phyloP scores from a whole-genome alignment of 768 basidiomycete genomes.

The Peribolospora baueri region DNA sequence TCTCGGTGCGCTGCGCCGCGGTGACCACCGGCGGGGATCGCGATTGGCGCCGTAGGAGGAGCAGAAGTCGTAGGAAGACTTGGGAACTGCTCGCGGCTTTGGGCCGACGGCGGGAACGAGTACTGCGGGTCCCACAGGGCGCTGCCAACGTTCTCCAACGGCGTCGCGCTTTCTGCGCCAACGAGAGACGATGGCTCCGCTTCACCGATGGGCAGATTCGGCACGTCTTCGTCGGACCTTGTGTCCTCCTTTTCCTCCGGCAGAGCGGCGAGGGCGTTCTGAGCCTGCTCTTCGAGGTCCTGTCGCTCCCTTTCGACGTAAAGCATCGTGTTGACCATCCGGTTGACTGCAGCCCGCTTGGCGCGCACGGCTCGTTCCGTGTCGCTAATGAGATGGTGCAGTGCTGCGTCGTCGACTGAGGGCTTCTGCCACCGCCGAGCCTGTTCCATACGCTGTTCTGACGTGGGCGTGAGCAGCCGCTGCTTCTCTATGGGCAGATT shows the following conservation, averaged over 20 bases:
- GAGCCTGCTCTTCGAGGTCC: constrained; percentile 85
- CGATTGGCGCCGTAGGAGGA: too few species aligned
- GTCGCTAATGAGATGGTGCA: constrained; percentile 60
- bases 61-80: too few species aligned
- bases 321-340: constrained; percentile 88
- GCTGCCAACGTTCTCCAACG: too few species aligned
- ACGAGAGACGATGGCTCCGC: too few species aligned
- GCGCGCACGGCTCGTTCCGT: constrained; percentile 69
- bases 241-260: constrained; percentile 24
- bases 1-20: too few species aligned
- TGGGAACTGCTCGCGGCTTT: too few species aligned
- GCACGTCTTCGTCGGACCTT: too few species aligned
- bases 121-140: too few species aligned
- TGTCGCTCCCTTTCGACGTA: constrained; percentile 92
- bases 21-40: too few species aligned
- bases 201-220: too few species aligned
- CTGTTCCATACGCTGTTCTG: constrained; percentile 37
- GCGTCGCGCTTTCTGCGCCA: too few species aligned
- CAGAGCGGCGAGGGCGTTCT: constrained; percentile 24
- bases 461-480: constrained; percentile 61
- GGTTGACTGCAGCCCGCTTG: constrained; percentile 81
- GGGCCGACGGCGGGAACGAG: too few species aligned
- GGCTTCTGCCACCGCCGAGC: constrained; percentile 74
- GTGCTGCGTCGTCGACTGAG: constrained; percentile 55
- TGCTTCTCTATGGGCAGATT: constrained; percentile 83